Evolutionary conservation across 1,139 yeast genomes (phyloP).

Genomic region (Scheffersomyces illinoinensis): DNA sequence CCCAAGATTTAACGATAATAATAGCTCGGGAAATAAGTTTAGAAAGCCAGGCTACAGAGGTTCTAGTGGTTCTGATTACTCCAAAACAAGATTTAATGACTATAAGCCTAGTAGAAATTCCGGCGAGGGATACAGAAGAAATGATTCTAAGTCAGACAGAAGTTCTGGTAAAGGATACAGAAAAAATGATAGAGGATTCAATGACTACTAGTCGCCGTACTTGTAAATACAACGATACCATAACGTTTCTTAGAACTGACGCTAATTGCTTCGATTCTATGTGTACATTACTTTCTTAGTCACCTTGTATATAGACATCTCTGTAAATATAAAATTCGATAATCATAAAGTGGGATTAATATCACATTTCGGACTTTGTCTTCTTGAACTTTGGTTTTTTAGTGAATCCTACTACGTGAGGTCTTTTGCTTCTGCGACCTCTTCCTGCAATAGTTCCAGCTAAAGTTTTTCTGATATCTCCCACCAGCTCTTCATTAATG

Average conservation of each 20-base stretch:
- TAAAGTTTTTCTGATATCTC: not conserved
- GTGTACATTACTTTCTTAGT: not conserved
- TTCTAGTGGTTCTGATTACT: not conserved
- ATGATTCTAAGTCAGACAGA: not conserved
- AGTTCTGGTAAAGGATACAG: conserved; percentile 5
- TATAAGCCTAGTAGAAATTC: not conserved
- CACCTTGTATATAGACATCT: not conserved
- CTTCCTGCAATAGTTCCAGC: not conserved
- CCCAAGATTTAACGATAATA: not conserved
- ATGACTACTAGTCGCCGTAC: conserved; percentile 4
- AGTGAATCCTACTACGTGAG: conserved; percentile 7
- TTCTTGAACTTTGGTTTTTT: conserved; percentile 2
- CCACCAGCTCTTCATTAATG: conserved; percentile 7
- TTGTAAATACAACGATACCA: not conserved
- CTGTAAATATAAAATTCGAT: not conserved
- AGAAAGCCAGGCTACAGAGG: conserved; percentile 1
- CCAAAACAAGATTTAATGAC: not conserved
- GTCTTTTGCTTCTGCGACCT: not conserved
- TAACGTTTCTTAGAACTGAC: not conserved
- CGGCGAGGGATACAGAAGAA: conserved; percentile 6
- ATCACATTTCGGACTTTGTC: not conserved
- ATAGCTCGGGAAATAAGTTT: conserved; percentile 1
- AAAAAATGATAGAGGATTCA: conserved; percentile 8
- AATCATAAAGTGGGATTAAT: not conserved
- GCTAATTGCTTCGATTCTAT: not conserved